Base-by-base conservation (phyloP, 2,329 filamentous ascomycete species). In the Aureobasidium sp. region DNA sequence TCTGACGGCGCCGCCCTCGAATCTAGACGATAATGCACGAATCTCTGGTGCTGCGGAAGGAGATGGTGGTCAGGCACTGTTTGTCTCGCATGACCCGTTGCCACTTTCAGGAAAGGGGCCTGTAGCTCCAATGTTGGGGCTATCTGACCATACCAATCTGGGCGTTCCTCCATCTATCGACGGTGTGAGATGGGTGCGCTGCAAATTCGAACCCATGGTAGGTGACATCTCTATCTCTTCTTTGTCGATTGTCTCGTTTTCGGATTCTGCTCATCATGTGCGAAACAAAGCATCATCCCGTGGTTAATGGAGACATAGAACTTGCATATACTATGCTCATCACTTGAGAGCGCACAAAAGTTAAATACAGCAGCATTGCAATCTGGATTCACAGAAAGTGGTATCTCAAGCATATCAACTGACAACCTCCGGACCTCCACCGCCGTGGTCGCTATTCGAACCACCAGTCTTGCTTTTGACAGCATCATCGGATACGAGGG, bases 131-230 rank as follows among this genome's bases (percentile, higher is more conserved):
- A 53, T 54, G 39, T 47, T 61, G 27, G 59, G 59, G 3, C 27
- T 61, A 4, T 35, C 48, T 9, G 24, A 47, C 44, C 39, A 44
- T 27, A 48, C 35, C 35, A 48, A 50, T 9, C n/a, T 53, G 15
- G 19, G n/a, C 19, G 24, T 61, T 12, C 59, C 47, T 29, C 9
- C 59, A 29, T 42, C 39, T 40, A 37, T 37, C 31, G 12, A 56
- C 40, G 24, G 44, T 35, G 19, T 61, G n/a, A 52, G 59, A 19
- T 61, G 59, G 59, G 79, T 96, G 56, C 90, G 93, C 74, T 89
- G 96, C 76, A 94, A 96, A 74, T 97, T 95, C 70, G 92, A 97
- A 73, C 91, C 92, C 5, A 91, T 97, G 91, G 92, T 96, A 81
- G 71, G 85, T 72, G 37, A 54, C 24, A 33, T 35, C 56, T 29